These are phyloP conservation scores for Calocera viscosa DNA, from an alignment of 768 basidiomycete species.

Conservation along the genomic window DNA sequence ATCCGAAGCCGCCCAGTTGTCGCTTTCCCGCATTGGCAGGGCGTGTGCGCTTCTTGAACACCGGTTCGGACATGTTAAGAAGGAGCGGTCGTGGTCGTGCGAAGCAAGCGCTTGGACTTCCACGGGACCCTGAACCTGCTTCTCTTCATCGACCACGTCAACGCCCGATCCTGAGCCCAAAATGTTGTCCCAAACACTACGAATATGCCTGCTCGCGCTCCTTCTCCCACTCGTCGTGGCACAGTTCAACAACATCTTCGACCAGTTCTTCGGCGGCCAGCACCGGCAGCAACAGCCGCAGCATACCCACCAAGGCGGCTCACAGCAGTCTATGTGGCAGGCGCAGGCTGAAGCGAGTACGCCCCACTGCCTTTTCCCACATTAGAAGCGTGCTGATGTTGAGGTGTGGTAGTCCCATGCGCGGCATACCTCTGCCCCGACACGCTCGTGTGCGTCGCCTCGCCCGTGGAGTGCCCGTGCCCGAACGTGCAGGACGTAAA, in stretches of 20 bases:
- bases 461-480: slow-evolving; percentile 62
- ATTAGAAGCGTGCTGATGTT: not conserved
- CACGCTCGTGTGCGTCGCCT: slow-evolving; percentile 55
- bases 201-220: slow-evolving; percentile 24
- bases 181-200: not conserved
- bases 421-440: slow-evolving; percentile 63
- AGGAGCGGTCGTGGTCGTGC: not conserved
- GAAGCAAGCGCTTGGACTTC: not conserved
- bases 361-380: slow-evolving; percentile 17
- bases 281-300: slow-evolving; percentile 49
- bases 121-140: not conserved
- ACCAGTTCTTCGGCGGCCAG: slow-evolving; percentile 52
- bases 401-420: slow-evolving; percentile 45
- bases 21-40: slow-evolving; percentile 23
- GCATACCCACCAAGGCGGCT: slow-evolving; percentile 30
- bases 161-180: too few species aligned
- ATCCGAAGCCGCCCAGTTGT: slow-evolving; percentile 12
- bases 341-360: slow-evolving; percentile 53
- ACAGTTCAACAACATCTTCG: slow-evolving; percentile 70
- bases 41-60: slow-evolving; percentile 32
- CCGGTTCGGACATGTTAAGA: slow-evolving; percentile 11
- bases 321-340: slow-evolving; percentile 40
- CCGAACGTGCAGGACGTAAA: slow-evolving; percentile 64
- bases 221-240: slow-evolving; percentile 35
- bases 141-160: slow-evolving; percentile 2